A percentile compares a stretch with the other conserved stretches of the same genome.
These are phyloP conservation scores for Naganishia friedmannii DNA, from an alignment of 768 basidiomycete species.

Conservation along the genomic window DNA sequence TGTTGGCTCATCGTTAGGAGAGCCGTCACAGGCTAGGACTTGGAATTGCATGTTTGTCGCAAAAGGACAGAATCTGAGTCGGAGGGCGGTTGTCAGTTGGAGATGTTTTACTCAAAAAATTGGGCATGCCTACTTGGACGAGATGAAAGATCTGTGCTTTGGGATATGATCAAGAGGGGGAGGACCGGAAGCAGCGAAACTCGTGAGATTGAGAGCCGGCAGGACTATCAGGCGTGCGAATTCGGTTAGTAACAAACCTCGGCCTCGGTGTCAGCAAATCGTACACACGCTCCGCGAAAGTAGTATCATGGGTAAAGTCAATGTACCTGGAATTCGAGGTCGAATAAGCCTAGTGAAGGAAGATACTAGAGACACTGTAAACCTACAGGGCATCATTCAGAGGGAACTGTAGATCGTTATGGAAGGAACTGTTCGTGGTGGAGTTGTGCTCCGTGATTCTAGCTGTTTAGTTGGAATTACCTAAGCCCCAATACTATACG, in stretches of 20 bases:
- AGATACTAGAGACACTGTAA: neutral
- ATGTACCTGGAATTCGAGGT: constrained; percentile 46
- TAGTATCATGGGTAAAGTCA: constrained; percentile 54
- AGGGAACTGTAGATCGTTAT: constrained; percentile 57
- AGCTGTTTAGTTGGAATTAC: constrained; percentile 30
- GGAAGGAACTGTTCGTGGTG: constrained; percentile 77
- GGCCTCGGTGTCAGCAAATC: no score
- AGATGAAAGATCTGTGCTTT: constrained; percentile 61
- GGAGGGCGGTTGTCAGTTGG: neutral
- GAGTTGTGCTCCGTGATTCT: constrained; percentile 59
- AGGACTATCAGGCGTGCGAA: constrained; percentile 38
- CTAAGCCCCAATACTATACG: neutral
- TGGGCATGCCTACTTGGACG: constrained; percentile 57
- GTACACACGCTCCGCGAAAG: constrained; percentile 33
- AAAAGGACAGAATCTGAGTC: constrained; percentile 67
- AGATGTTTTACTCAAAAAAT: neutral
- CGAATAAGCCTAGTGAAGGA: neutral
- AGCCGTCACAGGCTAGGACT: constrained; percentile 61
- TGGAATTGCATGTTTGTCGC: constrained; percentile 69
- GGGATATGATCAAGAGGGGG: constrained; percentile 51
- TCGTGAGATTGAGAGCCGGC: constrained; percentile 51
- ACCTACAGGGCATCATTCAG: constrained; percentile 44
- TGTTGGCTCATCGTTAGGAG: constrained; percentile 42
- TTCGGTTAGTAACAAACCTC: constrained; percentile 24
- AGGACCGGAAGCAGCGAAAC: constrained; percentile 46